These are phyloP conservation scores for Aspergillus puulaauensis DNA, from an alignment of 2,329 filamentous ascomycete species.

Conservation along the genomic window DNA sequence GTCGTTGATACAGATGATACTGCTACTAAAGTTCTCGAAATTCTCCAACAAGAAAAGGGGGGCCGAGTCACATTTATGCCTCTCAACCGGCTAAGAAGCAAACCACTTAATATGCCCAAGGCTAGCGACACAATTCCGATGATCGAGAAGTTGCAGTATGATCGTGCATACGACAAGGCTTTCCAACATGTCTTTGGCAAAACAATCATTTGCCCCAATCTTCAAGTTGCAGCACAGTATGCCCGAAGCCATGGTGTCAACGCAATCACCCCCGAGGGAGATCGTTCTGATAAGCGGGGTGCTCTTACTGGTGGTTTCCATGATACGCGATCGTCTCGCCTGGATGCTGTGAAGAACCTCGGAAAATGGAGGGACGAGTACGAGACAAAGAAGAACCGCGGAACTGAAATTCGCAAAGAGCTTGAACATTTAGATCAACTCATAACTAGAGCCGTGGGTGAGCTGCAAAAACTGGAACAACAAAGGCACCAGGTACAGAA, in stretches of 20 bases:
- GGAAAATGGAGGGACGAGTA: constrained; percentile 73
- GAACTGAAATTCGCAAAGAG: constrained; percentile 65
- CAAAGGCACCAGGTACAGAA: constrained; percentile 74
- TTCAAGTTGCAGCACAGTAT: constrained; percentile 85
- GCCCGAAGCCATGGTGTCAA: constrained; percentile 88
- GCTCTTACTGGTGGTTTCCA: constrained; percentile 94
- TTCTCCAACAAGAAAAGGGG: constrained; percentile 73
- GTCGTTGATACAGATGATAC: constrained; percentile 91
- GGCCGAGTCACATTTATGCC: constrained; percentile 95
- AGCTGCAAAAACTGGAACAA: constrained; percentile 80
- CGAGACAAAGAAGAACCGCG: constrained; percentile 65
- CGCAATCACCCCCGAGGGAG: constrained; percentile 91
- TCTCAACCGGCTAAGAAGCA: constrained; percentile 73
- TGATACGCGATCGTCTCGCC: constrained; percentile 78
- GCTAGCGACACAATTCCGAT: constrained; percentile 86
- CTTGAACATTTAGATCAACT: constrained; percentile 82
- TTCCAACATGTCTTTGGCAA: constrained; percentile 96
- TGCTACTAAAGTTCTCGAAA: constrained; percentile 76
- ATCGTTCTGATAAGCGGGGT: constrained; percentile 91
- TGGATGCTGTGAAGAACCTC: constrained; percentile 78
- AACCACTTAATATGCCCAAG: constrained; percentile 73
- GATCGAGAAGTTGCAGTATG: constrained; percentile 79
- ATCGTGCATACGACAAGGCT: constrained; percentile 74
- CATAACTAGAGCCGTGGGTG: constrained; percentile 81
- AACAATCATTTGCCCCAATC: constrained; percentile 87